Conservation (phyloP, 441 rosid species). For the Mallotus japonicus region DNA sequence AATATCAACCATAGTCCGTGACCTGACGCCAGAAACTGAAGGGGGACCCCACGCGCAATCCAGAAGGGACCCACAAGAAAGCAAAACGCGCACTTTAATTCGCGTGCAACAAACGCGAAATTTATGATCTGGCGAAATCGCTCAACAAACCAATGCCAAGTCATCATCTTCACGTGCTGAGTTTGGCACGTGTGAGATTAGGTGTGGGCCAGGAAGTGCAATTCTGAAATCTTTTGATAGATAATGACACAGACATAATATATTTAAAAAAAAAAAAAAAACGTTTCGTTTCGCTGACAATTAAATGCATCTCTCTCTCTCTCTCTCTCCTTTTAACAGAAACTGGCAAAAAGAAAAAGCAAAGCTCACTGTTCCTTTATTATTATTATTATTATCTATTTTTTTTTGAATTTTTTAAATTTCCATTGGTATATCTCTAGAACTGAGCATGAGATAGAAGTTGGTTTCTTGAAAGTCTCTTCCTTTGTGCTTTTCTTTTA, state of each 20-base stretch:
- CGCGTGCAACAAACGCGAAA: too few relatives aligned
- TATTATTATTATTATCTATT: neutral
- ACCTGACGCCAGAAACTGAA: too few relatives aligned
- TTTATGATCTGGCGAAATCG: too few relatives aligned
- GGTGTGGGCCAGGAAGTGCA: neutral
- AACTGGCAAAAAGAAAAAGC: conserved; percentile 24
- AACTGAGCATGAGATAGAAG: neutral
- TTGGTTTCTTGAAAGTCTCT: neutral
- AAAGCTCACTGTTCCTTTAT: conserved; percentile 14
- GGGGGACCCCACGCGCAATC: too few relatives aligned
- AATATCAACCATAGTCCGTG: too few relatives aligned
- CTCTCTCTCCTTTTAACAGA: neutral
- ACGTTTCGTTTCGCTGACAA: conserved; percentile 19
- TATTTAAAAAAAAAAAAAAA: neutral
- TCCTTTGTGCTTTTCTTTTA: neutral
- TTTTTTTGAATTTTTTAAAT: neutral
- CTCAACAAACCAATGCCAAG: too few relatives aligned
- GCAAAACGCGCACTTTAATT: too few relatives aligned
- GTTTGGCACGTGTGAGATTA: too few relatives aligned
- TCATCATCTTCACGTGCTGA: too few relatives aligned
- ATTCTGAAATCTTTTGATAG: conserved; percentile 7
- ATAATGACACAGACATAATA: neutral
- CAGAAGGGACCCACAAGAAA: too few relatives aligned
- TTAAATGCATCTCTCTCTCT: conserved; percentile 15
- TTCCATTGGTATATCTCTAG: neutral